phyloP scores from a whole-genome alignment of 768 basidiomycete genomes.

The Mycena capillaripes region DNA sequence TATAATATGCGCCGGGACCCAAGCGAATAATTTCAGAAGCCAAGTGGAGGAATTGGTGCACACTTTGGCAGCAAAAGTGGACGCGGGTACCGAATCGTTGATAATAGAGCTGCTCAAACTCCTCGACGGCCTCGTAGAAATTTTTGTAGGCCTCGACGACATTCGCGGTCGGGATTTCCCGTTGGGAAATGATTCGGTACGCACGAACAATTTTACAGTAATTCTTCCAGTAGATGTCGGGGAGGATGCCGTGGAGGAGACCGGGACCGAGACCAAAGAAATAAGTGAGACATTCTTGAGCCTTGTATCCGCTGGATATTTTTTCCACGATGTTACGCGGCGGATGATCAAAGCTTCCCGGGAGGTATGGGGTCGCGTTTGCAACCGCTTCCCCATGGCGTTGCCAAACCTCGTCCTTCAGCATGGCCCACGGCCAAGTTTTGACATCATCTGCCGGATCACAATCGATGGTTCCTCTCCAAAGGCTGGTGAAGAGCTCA shows the following conservation, averaged over 20 bases:
- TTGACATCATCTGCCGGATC: constrained; percentile 35
- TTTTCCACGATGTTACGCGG: constrained; percentile 44
- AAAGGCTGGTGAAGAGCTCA: constrained; percentile 25
- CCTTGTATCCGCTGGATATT: constrained; percentile 44
- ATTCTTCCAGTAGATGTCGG: constrained; percentile 29
- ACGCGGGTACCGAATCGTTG: background rate
- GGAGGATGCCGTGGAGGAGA: constrained; percentile 35
- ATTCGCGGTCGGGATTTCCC: background rate
- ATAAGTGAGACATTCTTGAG: constrained; percentile 41
- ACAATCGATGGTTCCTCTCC: constrained; percentile 43
- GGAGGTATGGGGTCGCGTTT: constrained; percentile 12
- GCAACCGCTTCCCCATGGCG: constrained; percentile 37
- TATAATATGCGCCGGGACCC: background rate
- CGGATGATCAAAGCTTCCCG: constrained; percentile 36
- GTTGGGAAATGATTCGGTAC: background rate
- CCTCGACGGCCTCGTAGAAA: background rate
- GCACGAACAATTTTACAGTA: constrained; percentile 30
- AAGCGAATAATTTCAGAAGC: background rate
- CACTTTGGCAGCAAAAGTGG: background rate
- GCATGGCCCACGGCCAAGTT: constrained; percentile 49
- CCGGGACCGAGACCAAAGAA: constrained; percentile 36
- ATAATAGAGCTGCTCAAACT: background rate
- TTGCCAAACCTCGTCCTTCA: constrained; percentile 33
- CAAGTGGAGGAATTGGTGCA: background rate
- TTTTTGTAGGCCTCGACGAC: background rate